A percentile compares a stretch with the other conserved stretches of the same genome.
These are phyloP conservation scores for Rhizophagus sp. DNA, from an alignment of 192 early-diverging fungal species.

Conservation along the genomic window DNA sequence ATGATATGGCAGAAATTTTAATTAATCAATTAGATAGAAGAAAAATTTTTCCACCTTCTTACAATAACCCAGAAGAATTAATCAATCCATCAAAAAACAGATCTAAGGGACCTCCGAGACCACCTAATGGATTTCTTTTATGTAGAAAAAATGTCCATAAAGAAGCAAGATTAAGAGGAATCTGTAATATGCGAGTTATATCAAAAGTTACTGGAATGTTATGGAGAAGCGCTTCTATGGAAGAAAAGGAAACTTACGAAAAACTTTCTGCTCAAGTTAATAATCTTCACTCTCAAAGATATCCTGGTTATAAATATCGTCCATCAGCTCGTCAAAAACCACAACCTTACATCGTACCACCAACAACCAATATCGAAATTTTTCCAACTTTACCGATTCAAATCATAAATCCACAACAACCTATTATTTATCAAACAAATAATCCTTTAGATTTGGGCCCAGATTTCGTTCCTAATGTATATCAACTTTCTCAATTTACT, in stretches of 20 bases:
- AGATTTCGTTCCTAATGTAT: too few relatives aligned
- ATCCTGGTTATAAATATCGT: conserved; percentile 14
- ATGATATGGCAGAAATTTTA: not conserved
- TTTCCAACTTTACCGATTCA: too few relatives aligned
- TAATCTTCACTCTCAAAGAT: not conserved
- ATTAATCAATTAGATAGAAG: not conserved
- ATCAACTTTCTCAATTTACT: too few relatives aligned
- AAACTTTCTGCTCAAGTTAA: not conserved
- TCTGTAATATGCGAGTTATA: conserved; percentile 13
- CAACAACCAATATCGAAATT: too few relatives aligned
- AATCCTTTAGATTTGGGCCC: too few relatives aligned
- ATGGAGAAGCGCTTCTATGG: not conserved
- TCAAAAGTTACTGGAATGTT: conserved; percentile 9
- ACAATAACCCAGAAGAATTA: not conserved
- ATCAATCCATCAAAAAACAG: not conserved
- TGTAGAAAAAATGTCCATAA: conserved; percentile 17
- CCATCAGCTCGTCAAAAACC: not conserved
- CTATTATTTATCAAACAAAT: too few relatives aligned
- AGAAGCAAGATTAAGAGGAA: not conserved
- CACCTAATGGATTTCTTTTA: conserved; percentile 16
- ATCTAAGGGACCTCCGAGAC: not conserved
- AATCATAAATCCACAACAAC: too few relatives aligned
- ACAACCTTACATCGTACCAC: not conserved
- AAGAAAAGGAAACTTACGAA: conserved; percentile 23
- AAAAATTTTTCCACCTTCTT: conserved; percentile 15